These are phyloP conservation scores for Backusella luteola DNA, from an alignment of 192 early-diverging fungal species.

Conservation along the genomic window DNA sequence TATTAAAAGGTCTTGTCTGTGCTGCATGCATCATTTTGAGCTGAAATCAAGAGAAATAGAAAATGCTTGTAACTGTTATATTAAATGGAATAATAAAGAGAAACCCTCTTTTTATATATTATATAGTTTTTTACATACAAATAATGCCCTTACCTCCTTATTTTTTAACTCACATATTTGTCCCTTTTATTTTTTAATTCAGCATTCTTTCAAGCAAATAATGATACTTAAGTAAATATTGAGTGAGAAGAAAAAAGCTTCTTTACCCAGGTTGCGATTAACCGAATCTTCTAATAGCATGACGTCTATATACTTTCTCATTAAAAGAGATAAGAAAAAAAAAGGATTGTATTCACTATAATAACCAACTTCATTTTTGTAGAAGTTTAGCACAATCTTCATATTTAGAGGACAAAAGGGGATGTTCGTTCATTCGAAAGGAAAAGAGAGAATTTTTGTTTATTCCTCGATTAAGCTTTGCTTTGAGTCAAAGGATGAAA, in stretches of 20 bases:
- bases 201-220: conserved; percentile 1
- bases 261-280: neutral
- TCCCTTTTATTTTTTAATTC: conserved; percentile 9
- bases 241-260: neutral
- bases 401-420: neutral
- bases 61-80: neutral
- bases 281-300: neutral
- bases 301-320: neutral
- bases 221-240: neutral
- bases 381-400: neutral
- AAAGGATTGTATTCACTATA: neutral
- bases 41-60: neutral
- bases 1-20: conserved; percentile 4
- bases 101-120: neutral
- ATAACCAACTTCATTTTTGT: neutral
- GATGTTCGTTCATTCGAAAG: neutral
- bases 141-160: neutral
- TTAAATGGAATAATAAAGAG: neutral
- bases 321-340: neutral
- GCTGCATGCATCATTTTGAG: conserved; percentile 4
- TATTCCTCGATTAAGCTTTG: neutral
- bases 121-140: neutral
- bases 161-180: conserved; percentile 13
- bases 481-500: neutral
- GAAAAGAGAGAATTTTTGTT: neutral